These are phyloP conservation scores for Heterotrichella gracilis DNA, from an alignment of 352 stramenopile species.

Conservation along the genomic window DNA sequence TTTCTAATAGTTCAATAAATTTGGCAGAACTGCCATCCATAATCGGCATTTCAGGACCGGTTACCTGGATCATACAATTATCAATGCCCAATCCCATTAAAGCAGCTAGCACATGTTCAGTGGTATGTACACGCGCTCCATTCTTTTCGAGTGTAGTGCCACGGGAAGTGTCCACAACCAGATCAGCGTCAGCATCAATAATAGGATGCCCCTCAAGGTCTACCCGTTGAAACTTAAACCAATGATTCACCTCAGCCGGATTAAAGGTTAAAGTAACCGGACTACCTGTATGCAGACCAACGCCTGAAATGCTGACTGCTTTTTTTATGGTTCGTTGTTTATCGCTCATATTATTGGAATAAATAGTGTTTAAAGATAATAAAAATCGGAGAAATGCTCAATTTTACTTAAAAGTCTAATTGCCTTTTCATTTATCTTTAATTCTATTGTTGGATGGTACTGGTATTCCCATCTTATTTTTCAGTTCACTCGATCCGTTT, in stretches of 20 bases:
- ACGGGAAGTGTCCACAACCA: neutral
- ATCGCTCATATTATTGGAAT: neutral
- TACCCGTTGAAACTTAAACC: neutral
- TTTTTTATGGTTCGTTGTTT: constrained; percentile 4
- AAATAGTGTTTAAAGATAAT: neutral
- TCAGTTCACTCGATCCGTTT: too few species aligned
- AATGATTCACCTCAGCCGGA: neutral
- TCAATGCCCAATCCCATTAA: neutral
- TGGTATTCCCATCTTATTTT: too few species aligned
- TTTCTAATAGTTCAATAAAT: neutral
- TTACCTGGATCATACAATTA: neutral
- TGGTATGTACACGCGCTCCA: neutral
- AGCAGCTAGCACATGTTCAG: neutral
- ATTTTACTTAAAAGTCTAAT: too few species aligned
- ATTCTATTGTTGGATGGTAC: too few species aligned
- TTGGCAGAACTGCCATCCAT: neutral
- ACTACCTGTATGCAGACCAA: neutral
- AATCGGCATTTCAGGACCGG: neutral
- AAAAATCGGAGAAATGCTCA: neutral
- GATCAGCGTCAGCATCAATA: neutral
- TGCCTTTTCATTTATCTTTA: too few species aligned
- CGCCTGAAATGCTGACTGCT: neutral
- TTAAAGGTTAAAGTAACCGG: neutral
- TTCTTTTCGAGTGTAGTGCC: neutral
- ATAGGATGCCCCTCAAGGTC: neutral